These are phyloP conservation scores for Rheum nobile DNA, from an alignment of 148 eudicot species.

Conservation along the genomic window DNA sequence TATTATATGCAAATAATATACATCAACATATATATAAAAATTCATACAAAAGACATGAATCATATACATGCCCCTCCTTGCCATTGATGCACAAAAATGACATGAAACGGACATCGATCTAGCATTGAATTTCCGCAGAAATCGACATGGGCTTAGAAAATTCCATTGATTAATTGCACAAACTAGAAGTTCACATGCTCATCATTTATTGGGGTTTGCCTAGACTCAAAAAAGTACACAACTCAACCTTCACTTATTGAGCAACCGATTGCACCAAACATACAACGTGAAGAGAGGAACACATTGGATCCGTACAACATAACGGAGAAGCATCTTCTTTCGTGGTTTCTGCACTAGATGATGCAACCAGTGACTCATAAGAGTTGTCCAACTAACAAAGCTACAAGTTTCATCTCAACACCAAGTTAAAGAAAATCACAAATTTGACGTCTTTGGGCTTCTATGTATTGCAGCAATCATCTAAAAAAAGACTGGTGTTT, in stretches of 20 bases:
- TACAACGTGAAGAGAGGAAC: too few species aligned
- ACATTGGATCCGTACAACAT: too few species aligned
- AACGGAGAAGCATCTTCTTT: too few species aligned
- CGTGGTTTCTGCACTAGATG: neutral
- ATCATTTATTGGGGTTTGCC: neutral
- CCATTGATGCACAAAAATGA: too few species aligned
- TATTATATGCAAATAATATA: too few species aligned
- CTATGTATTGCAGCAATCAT: neutral
- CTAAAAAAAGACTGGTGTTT: neutral
- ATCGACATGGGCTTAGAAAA: neutral
- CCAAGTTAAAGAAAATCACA: too few species aligned
- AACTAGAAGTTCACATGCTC: constrained; percentile 3
- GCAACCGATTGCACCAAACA: neutral
- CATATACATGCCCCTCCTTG: too few species aligned
- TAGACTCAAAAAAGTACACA: neutral
- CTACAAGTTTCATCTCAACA: neutral
- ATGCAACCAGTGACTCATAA: neutral
- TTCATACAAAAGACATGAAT: too few species aligned
- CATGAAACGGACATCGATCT: neutral
- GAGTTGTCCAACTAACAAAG: constrained; percentile 1
- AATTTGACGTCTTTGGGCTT: too few species aligned
- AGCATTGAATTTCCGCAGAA: neutral
- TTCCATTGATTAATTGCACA: too few species aligned
- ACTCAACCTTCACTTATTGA: neutral
- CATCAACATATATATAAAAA: too few species aligned